Evolutionary conservation across 805 yeast species (phyloP), one percentile per base, ranked within the genome.

Genomic region (Helenozyma baotianmanensis): DNA sequence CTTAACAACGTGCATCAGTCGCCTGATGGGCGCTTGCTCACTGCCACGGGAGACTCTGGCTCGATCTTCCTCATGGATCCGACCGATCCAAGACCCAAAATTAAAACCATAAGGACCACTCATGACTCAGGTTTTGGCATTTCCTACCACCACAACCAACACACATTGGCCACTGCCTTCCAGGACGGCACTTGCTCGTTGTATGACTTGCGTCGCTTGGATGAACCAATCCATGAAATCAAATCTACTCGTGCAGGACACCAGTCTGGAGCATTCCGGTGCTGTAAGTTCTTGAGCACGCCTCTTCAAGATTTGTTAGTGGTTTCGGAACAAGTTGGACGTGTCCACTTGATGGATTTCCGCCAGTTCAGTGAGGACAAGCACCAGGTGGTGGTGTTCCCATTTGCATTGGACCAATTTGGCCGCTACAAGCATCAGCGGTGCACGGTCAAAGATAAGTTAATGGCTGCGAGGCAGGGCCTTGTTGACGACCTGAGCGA

Each of bases 121-220:
- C 78, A 82, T 36, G 95, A 84, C 45, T 74, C 82, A 28, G 96
- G 96, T 2, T 85, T 88, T 51, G 88, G 95, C 4, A 78, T 85
- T 1, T 74, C 82, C 18, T 88, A 80, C 61, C 80, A 81, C 39
- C 73, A 80, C n/a, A 79, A 85, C 27, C 95, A 90, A 14, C 46
- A 68, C 32, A 70, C 78, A 41, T 82, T 89, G 53, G 79, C 92
- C 1, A 78, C 84, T 0, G 80, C 88, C 15, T 87, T 87, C 54
- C 96, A 89, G 58, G 88, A 84, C 51, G 97, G 97, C 6, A 62
- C 76, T 14, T 79, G 90, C 39, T 65, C 79, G 41, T 60, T 89
- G 7, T 89, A 80, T 53, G 97, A 89, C 56, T 54, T 83, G 6
- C 64, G 97, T 42, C 80, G 79, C 39, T 53, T 77, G 33, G 23